Percentiles rank a stretch among this genome's conserved stretches.
These are phyloP conservation scores for Phlebiopsis flavidoalba DNA, from an alignment of 768 basidiomycete genomes.

Conservation along the genomic window DNA sequence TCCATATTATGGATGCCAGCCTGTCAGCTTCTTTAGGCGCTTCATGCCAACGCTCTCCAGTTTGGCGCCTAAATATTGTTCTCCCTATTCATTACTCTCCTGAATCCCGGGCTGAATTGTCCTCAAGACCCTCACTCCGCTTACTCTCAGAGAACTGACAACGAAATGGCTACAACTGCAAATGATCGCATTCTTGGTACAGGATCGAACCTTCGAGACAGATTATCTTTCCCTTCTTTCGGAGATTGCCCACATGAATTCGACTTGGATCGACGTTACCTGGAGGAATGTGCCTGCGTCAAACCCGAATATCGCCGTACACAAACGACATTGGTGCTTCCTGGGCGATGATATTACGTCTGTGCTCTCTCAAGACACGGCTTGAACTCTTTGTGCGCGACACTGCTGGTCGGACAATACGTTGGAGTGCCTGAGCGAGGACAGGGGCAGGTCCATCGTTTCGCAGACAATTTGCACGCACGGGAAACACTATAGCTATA, in stretches of 20 bases:
- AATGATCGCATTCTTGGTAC: neutral
- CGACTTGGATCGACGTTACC: neutral
- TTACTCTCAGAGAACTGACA: neutral
- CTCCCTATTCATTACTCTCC: no score
- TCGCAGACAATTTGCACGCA: neutral
- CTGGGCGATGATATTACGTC: neutral
- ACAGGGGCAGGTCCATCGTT: neutral
- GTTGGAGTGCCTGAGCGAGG: constrained; percentile 2
- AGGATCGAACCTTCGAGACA: constrained; percentile 5
- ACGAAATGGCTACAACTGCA: neutral
- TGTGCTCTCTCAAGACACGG: neutral
- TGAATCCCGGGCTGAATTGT: neutral
- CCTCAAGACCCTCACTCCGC: neutral
- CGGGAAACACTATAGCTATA: constrained; percentile 8
- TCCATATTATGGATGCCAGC: no score
- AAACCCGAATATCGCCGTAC: neutral
- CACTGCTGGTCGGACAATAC: neutral
- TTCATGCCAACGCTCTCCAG: no score
- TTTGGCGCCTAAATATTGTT: no score
- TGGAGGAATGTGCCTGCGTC: neutral
- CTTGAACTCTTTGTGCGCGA: neutral
- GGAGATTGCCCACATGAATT: constrained; percentile 2
- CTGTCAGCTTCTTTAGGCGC: no score
- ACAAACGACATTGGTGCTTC: constrained; percentile 8
- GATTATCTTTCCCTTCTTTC: constrained; percentile 4